phyloP scores from a whole-genome alignment of 2,329 filamentous ascomycete species.

The Eutypella sp. region DNA sequence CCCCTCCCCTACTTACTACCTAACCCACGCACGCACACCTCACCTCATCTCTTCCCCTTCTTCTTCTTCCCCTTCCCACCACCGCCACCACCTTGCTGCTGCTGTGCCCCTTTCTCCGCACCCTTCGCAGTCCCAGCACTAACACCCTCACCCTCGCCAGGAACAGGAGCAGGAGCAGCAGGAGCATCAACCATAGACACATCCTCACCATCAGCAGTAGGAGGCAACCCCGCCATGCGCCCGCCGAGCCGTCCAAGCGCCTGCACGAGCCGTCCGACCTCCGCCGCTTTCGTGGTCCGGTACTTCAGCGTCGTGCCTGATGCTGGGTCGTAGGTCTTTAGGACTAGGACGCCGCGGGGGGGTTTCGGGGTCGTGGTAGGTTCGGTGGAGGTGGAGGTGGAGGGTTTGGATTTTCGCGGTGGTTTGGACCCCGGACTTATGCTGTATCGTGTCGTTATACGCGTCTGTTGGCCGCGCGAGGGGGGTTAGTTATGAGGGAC shows the following conservation, averaged over 20 bases:
- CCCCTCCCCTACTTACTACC: no score
- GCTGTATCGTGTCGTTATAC: conserved; percentile 89
- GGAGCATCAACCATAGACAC: conserved; percentile 35
- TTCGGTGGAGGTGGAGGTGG: conserved; percentile 17
- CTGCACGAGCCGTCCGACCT: conserved; percentile 78
- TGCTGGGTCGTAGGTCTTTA: conserved; percentile 85
- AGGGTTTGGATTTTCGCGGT: conserved; percentile 15
- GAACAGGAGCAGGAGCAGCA: conserved; percentile 22
- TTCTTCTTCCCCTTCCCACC: conserved; percentile 62
- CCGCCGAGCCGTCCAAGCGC: conserved; percentile 72
- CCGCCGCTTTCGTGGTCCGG: conserved; percentile 82
- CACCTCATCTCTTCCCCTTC: conserved; percentile 61
- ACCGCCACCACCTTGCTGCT: conserved; percentile 28
- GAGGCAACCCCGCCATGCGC: conserved; percentile 55
- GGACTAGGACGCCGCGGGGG: conserved; percentile 63
- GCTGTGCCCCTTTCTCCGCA: conserved; percentile 10
- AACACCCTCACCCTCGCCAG: conserved; percentile 26
- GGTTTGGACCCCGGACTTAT: conserved; percentile 45
- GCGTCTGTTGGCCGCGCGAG: conserved; percentile 61
- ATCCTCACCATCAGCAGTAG: conserved; percentile 29
- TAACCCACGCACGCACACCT: neutral
- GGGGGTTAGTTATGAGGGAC: conserved; percentile 10
- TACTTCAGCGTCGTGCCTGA: conserved; percentile 86
- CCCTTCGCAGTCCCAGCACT: conserved; percentile 18
- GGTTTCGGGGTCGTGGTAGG: conserved; percentile 29